phyloP scores from a whole-genome alignment of 2,329 filamentous ascomycete species.

The Scytalidium sp. region DNA sequence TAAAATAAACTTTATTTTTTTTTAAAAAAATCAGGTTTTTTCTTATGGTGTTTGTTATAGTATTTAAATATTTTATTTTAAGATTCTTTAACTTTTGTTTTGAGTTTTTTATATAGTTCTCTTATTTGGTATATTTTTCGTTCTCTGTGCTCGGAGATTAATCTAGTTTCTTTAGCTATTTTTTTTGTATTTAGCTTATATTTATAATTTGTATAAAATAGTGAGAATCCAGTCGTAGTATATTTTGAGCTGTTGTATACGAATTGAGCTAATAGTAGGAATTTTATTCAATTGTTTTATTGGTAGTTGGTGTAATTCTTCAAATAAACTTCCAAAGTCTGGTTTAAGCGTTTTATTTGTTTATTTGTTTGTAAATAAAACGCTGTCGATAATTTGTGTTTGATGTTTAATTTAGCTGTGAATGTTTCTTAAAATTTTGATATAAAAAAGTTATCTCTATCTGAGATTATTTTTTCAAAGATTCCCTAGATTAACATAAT shows the following conservation, averaged over 20 bases:
- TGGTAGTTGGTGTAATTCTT: slow-evolving; percentile 6
- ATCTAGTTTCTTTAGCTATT: too few species aligned
- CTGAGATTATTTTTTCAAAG: slow-evolving; percentile 3
- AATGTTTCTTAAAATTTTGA: slow-evolving; percentile 10
- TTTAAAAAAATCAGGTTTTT: too few species aligned
- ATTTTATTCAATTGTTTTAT: slow-evolving; percentile 5
- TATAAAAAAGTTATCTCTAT: slow-evolving; percentile 9
- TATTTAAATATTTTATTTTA: too few species aligned
- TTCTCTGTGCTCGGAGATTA: too few species aligned
- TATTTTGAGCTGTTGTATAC: slow-evolving; percentile 8
- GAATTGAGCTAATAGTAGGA: slow-evolving; percentile 6
- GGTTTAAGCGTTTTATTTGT: slow-evolving; percentile 4
- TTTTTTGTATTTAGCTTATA: too few species aligned
- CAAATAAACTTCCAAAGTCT: slow-evolving; percentile 8
- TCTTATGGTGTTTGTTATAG: too few species aligned
- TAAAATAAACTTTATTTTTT: too few species aligned
- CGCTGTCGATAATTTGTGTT: slow-evolving; percentile 7
- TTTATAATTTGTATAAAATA: too few species aligned
- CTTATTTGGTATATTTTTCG: too few species aligned
- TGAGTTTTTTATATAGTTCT: too few species aligned
- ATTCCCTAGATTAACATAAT: background rate
- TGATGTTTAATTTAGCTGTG: slow-evolving; percentile 7
- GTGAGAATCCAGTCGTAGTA: slow-evolving; percentile 10
- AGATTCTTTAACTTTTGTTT: too few species aligned
- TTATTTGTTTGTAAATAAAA: slow-evolving; percentile 9